A percentile compares a stretch with the other conserved stretches of the same genome.
Evolutionary conservation across 1,284 basidiomycete species (phyloP).

Genomic region (Rhodotorula sp.): DNA sequence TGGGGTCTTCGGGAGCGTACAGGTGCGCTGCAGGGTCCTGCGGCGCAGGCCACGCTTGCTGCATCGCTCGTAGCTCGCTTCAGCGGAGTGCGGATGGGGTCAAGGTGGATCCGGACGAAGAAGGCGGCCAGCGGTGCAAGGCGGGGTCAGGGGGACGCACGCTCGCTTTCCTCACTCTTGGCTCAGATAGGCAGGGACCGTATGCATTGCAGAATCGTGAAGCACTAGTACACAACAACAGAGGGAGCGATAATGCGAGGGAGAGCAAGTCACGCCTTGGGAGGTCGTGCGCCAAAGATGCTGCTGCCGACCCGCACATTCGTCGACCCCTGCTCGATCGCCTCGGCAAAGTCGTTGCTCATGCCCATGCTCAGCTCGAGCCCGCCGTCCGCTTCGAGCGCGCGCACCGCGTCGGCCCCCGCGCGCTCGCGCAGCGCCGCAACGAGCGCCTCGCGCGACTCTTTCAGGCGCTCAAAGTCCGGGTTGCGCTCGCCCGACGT

Average conservation of each 20-base stretch:
- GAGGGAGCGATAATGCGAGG: fast-evolving
- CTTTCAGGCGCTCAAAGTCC: constrained; percentile 75
- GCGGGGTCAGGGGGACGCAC: too few relatives aligned
- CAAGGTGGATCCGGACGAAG: too few relatives aligned
- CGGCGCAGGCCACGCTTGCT: not conserved
- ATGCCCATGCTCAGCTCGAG: constrained; percentile 95
- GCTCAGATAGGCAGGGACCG: too few relatives aligned
- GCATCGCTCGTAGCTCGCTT: not conserved
- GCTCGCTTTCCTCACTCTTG: too few relatives aligned
- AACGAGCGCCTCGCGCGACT: constrained; percentile 63
- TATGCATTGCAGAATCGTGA: too few relatives aligned
- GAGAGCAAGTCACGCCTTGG: not conserved
- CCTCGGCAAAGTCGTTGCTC: constrained; percentile 91
- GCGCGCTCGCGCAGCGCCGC: constrained; percentile 48
- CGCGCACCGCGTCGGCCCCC: constrained; percentile 54
- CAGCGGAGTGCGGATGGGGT: not conserved
- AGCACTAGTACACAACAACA: not conserved
- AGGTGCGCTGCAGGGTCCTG: constrained; percentile 2
- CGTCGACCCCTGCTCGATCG: constrained; percentile 77
- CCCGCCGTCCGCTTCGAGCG: constrained; percentile 62
- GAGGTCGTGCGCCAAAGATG: constrained; percentile 69
- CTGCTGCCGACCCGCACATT: constrained; percentile 89
- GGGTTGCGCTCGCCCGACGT: constrained; percentile 66
- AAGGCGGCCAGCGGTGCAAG: too few relatives aligned
- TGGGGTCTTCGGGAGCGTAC: constrained; percentile 9